phyloP scores from a whole-genome alignment of 768 basidiomycete genomes.

The Rhodotorula kratochvilovae region DNA sequence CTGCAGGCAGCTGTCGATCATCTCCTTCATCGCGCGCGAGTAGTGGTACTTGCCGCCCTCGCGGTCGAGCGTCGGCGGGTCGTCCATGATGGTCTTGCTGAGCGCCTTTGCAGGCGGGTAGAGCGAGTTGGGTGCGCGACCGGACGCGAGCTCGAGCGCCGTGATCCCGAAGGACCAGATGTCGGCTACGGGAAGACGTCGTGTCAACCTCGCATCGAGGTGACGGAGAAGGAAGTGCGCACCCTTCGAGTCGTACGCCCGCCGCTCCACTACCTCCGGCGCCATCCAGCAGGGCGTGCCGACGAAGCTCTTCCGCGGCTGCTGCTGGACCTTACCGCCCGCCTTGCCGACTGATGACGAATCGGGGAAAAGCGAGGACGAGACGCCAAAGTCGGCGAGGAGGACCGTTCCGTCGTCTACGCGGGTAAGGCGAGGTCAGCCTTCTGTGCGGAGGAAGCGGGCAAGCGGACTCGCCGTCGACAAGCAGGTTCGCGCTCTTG shows the following conservation, averaged over 20 bases:
- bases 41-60: constrained; percentile 68
- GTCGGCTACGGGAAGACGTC: constrained; percentile 59
- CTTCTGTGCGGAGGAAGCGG: constrained; percentile 66
- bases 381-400: constrained; percentile 86
- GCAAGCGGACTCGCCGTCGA: constrained; percentile 89
- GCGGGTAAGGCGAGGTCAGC: constrained; percentile 60
- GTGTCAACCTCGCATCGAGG: neutral
- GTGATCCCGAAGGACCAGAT: constrained; percentile 97
- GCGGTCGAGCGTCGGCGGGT: constrained; percentile 70
- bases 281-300: constrained; percentile 99
- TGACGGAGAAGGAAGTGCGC: neutral
- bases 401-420: constrained; percentile 56
- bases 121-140: constrained; percentile 75
- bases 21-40: constrained; percentile 73
- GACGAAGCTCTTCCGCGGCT: constrained; percentile 81
- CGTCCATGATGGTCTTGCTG: constrained; percentile 73
- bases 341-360: constrained; percentile 57
- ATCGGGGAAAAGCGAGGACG: constrained; percentile 75
- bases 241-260: constrained; percentile 61
- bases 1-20: constrained; percentile 72
- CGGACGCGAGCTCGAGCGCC: constrained; percentile 81
- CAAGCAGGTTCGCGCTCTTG: constrained; percentile 87
- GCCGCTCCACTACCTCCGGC: constrained; percentile 81
- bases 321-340: neutral
- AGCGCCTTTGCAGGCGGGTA: constrained; percentile 70